A percentile compares a stretch with the other conserved stretches of the same genome.
Conservation (phyloP, 768 basidiomycete genomes). For the Podaxis sp. region DNA sequence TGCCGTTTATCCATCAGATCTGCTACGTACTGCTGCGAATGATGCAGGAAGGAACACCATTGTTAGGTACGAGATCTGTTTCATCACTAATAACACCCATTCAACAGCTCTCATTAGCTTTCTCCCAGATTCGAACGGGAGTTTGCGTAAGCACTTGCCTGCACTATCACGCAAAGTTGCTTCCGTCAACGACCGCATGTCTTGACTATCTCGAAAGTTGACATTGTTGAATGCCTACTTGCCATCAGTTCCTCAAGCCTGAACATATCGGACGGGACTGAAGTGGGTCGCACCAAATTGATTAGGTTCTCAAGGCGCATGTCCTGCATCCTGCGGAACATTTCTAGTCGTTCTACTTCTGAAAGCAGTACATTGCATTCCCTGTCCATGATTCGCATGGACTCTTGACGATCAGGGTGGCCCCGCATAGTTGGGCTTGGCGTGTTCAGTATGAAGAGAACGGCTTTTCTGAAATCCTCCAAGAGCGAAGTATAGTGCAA, state of each 20-base stretch:
- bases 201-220: constrained; percentile 38
- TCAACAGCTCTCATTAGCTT: neutral
- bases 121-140: neutral
- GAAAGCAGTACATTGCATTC: constrained; percentile 45
- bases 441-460: constrained; percentile 40
- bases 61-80: constrained; percentile 44
- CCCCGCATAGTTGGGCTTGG: constrained; percentile 47
- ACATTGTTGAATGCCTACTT: constrained; percentile 39
- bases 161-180: constrained; percentile 27
- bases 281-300: constrained; percentile 30
- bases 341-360: constrained; percentile 48
- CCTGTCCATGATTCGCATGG: constrained; percentile 27
- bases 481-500: constrained; percentile 51
- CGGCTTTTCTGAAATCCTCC: constrained; percentile 44
- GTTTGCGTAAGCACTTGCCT: constrained; percentile 6
- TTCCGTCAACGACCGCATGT: constrained; percentile 35
- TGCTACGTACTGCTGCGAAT: constrained; percentile 28
- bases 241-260: neutral
- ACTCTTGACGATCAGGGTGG: constrained; percentile 16
- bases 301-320: constrained; percentile 44
- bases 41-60: constrained; percentile 51
- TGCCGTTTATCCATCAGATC: neutral
- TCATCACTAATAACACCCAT: constrained; percentile 26
- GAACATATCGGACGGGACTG: neutral
- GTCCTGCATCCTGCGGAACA: constrained; percentile 36